These are phyloP conservation scores for Crithidia mellificae DNA, from an alignment of 208 protist genomes.

Conservation along the genomic window DNA sequence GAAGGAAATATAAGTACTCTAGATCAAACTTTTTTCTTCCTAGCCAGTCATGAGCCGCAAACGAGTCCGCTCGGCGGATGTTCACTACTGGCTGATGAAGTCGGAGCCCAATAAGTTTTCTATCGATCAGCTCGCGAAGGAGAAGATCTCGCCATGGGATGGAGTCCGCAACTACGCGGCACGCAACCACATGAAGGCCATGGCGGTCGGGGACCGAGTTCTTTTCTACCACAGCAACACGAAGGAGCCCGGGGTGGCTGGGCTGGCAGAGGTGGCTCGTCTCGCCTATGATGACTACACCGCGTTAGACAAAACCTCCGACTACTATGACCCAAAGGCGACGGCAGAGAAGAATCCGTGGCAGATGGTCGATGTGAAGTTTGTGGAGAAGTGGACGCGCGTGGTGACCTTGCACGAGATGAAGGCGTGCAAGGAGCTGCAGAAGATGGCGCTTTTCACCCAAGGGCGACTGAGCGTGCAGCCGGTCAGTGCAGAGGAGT, in stretches of 20 bases:
- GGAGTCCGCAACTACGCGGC: conserved; percentile 88
- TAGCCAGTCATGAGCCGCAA: conserved; percentile 47
- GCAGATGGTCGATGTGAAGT: conserved; percentile 85
- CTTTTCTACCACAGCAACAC: conserved; percentile 90
- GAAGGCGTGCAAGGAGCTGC: conserved; percentile 52
- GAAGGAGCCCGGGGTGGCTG: conserved; percentile 74
- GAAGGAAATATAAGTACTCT: too few relatives aligned
- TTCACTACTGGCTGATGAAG: conserved; percentile 85
- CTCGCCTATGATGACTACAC: conserved; percentile 77
- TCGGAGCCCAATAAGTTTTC: conserved; percentile 85
- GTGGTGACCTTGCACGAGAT: conserved; percentile 57
- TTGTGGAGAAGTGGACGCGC: conserved; percentile 66
- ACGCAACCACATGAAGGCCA: conserved; percentile 84
- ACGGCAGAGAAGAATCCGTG: conserved; percentile 74
- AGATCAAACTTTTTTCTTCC: too few relatives aligned
- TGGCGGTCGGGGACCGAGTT: conserved; percentile 72
- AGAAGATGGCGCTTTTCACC: conserved; percentile 72
- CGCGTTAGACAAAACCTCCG: conserved; percentile 67
- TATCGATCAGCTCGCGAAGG: conserved; percentile 67
- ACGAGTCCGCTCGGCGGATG: conserved; percentile 37
- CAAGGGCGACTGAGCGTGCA: conserved; percentile 79
- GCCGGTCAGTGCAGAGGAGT: conserved; percentile 57
- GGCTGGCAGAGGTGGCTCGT: conserved; percentile 61
- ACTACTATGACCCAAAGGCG: conserved; percentile 75
- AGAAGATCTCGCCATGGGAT: conserved; percentile 70